Base-by-base conservation (phyloP, 306 rosid genomes). In the Quercus gilva region DNA sequence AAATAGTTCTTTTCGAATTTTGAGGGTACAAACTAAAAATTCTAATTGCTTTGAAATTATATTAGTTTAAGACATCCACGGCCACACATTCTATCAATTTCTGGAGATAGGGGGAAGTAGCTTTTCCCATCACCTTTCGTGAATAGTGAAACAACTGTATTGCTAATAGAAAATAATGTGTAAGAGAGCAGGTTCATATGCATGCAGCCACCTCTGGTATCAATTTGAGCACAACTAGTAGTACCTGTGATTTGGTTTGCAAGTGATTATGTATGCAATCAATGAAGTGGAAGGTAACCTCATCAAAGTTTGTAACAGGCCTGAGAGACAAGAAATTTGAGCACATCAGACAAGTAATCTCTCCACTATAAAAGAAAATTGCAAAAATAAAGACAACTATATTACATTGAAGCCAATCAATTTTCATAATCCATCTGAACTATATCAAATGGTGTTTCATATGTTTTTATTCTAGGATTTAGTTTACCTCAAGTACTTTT, bases 241-340 rank as follows among this genome's bases (percentile, higher is more conserved):
- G 72, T 87, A 93, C 97, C 94, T 80, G 90, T 45, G 55, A 20
- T 80, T 85, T 94, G 78, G 97, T 68, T 77, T 64, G 83, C 68
- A 96, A 87, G 88, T 89, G 83, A 81, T 84, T 88, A 76, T 91
- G 96, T 77, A 96, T 91, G 89, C 99, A 96, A 71, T 93, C 98
- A 31, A 96, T 89, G 61, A 90, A 96, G 91, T 96, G 99, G 84
- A 88, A 91, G 52, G 96, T 59, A 73, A 96, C 78, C 86, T 96
- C 98, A 37, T 96, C 97, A 75, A 83, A 96, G 84, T 88, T 90
- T 70, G 82, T 86, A 74, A 96, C 88, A 11, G 91, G 94, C 97
- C 97, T 96, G 93, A 53, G 61, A 84, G 64, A 74, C 78, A 78
- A 79, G 28, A 84, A 75, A 26, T 65, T 55, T 52, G 70, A 77